Base-by-base conservation (phyloP, 140 eudicot genomes). In the Erigeron philadelphicus region DNA sequence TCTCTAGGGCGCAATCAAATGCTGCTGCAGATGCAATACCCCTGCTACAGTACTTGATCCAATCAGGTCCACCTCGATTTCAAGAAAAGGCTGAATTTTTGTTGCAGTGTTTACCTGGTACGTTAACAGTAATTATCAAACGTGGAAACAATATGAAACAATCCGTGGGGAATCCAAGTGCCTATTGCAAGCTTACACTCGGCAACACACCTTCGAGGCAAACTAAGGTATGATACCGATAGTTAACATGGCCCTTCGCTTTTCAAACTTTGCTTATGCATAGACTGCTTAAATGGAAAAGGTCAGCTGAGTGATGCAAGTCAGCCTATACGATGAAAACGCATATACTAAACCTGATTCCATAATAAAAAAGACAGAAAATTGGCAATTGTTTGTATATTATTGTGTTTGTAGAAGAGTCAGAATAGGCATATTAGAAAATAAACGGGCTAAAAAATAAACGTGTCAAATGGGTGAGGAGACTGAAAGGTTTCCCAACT, bases 1-100 rank as follows among this genome's bases (percentile, higher is more conserved):
- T 90, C 64, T 94, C 99, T 8, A 81, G 99, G 67, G 89, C 99
- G 7, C 99, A 94, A 68, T 94, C 99, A 54, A 87, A 82, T 58
- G 99, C 99, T 77, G 99, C 99, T 64, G 95, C 99, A 38, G 99
- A 94, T 84, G 95, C 96, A 49, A 94, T 94, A 69, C 97, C 97
- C 6, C 79, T 94, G 80, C 71, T 94, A 85, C 99, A 94, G 80
- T 94, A 83, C 80, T 80, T 94, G 76, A 94, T 94, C 72, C 95
- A 89, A 62, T 94, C 99, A 4, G 99, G 97, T 31, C 99, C 99
- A 1, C 99, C 99, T 41, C 82, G 97, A 68, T 88, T 94, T 73
- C 99, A 89, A 79, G 99, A 94, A 75, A 94, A 94, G 79, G 87
- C 99, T 48, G 97, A 94, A 66, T 80, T 85, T 77, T 72, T 94